phyloP scores from a whole-genome alignment of 495 filamentous ascomycete genomes.

The Penicillium lagena region DNA sequence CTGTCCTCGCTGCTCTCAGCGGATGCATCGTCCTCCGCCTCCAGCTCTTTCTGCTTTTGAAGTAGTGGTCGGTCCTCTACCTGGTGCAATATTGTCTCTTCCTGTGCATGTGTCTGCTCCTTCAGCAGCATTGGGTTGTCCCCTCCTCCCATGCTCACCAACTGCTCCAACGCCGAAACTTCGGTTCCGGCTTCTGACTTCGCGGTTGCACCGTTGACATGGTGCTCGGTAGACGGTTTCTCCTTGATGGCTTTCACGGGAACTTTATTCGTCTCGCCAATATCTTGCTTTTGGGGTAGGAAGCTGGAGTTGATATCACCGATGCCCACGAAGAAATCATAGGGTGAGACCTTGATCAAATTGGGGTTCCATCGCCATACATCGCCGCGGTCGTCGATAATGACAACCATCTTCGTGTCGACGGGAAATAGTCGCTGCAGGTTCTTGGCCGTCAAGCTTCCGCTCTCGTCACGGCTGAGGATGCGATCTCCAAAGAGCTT shows the following conservation, averaged over 20 bases:
- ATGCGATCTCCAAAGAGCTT: conserved; percentile 92
- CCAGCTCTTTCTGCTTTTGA: conserved; percentile 80
- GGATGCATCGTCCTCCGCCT: conserved; percentile 65
- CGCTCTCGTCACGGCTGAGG: conserved; percentile 93
- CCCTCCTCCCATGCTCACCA: conserved; percentile 69
- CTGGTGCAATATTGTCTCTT: conserved; percentile 80
- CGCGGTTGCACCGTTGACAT: conserved; percentile 26
- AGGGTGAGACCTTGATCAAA: conserved; percentile 88
- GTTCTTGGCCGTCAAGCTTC: conserved; percentile 82
- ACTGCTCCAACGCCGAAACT: conserved; percentile 61
- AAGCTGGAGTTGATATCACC: conserved; percentile 99
- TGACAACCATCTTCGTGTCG: conserved; percentile 98
- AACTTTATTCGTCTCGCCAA: conserved; percentile 31
- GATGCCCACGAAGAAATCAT: conserved; percentile 96
- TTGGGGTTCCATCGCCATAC: conserved; percentile 97
- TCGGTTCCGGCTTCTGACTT: conserved; percentile 22
- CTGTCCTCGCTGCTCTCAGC: conserved; percentile 40
- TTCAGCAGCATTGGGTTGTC: conserved; percentile 66
- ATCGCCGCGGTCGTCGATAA: conserved; percentile 95
- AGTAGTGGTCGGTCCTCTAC: conserved; percentile 80
- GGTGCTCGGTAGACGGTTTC: conserved; percentile 21
- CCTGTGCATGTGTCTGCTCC: conserved; percentile 73
- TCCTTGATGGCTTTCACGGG: conserved; percentile 10
- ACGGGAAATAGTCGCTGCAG: conserved; percentile 90
- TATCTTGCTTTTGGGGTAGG: conserved; percentile 78